Base-by-base conservation (phyloP, 2,329 filamentous ascomycete genomes). In the Diaporthe sp. region DNA sequence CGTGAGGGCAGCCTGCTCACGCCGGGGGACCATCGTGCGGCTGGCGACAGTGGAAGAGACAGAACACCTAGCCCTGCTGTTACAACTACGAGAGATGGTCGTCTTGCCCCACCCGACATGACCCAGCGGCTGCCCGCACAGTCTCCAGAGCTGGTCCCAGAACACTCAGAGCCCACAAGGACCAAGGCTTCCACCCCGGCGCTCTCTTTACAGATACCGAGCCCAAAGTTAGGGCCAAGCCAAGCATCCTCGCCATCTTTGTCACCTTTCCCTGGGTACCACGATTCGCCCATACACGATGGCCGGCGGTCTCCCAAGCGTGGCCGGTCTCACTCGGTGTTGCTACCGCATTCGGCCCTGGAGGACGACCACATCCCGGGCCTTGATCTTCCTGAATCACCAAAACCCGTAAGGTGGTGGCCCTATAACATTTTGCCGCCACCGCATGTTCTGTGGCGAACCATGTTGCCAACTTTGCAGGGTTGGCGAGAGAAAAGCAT, bases 391-490 rank as follows among this genome's bases (percentile, higher is more conserved):
- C 76, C 77, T n/a, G 86, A 77, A 79, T 82, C 71, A 72, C 85
- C 80, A 69, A 88, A 83, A 78, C 89, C 84, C 8, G 86, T 94
- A 55, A 88, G 83, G 60, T 97, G 95, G 93, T 98, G 96, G 95
- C 95, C 95, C 2, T 94, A 95, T 81, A 86, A 85, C 7, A 78
- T 94, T 28, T 84, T 97, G 6, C 94, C 95, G 4, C 86, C 94
- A 15, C 95, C 95, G 3, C 88, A 93, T 73, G 85, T 93, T 10
- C 86, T 98, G 19, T 82, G 92, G 22, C 89, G 91, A 22, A 96
- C 94, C 0, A 84, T 99, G 0, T 98, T 98, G 78, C 97, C 97
- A 0, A 98, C 96, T 0, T 84, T 99, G 40, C 92, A 92, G 77
- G 92, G 89, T 35, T 99, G 96, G 95, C 86, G 84, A 57, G 90